A percentile compares a stretch with the other conserved stretches of the same genome.
Evolutionary conservation across 108 stramenopile genomes (phyloP).

Genomic region (Cylindrotheca closterium): DNA sequence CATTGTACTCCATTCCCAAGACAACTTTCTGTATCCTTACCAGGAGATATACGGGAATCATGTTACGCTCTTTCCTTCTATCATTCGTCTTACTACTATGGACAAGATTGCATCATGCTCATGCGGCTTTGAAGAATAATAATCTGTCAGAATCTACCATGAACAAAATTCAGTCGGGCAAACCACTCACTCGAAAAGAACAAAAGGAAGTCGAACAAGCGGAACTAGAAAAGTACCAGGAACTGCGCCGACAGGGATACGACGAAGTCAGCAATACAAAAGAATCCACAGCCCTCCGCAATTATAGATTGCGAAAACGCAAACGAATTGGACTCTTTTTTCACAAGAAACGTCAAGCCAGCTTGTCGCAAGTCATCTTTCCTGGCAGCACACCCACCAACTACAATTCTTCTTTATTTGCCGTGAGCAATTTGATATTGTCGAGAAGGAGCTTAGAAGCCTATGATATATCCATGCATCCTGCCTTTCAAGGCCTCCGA

Average conservation of each 20-base stretch:
- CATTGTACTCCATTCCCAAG: too few species aligned
- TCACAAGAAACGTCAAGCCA: conserved; percentile 18
- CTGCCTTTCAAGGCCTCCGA: conserved; percentile 67
- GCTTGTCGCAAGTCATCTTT: conserved; percentile 54
- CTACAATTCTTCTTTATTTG: too few species aligned
- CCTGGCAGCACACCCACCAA: conserved; percentile 63
- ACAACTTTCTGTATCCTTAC: too few species aligned
- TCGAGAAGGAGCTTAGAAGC: too few species aligned
- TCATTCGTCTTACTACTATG: too few species aligned
- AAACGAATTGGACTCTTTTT: conserved; percentile 26
- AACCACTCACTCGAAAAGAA: conserved; percentile 13
- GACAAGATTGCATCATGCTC: too few species aligned
- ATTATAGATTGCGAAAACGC: conserved; percentile 41
- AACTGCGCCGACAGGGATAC: conserved; percentile 14
- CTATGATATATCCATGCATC: conserved; percentile 75
- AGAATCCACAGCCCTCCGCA: conserved; percentile 23
- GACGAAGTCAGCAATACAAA: conserved; percentile 31
- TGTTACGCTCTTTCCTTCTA: too few species aligned
- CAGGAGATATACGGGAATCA: too few species aligned
- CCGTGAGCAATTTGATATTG: too few species aligned
- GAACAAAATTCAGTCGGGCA: too few species aligned
- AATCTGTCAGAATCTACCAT: too few species aligned
- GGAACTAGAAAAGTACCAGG: conserved; percentile 18
- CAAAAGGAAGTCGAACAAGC: conserved; percentile 14
- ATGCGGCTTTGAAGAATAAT: too few species aligned